Percentiles rank a stretch among this genome's conserved stretches.
phyloP scores from a whole-genome alignment of 129 eudicot species.

The Silybum marianum region DNA sequence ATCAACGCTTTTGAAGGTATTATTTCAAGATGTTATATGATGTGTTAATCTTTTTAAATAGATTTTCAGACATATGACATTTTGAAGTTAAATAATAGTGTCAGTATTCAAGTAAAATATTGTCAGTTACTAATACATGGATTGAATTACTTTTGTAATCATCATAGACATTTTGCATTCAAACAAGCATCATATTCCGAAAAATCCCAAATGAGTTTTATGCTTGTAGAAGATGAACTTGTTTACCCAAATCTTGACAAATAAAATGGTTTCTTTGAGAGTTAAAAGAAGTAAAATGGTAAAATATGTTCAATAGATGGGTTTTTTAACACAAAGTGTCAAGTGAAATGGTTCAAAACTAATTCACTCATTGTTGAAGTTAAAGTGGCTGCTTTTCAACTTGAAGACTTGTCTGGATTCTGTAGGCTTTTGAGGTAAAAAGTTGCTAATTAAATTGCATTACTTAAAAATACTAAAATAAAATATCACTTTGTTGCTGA shows the following conservation, averaged over 20 bases:
- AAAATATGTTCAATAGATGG: not conserved
- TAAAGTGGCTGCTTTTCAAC: conserved; percentile 5
- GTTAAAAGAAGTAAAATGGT: not conserved
- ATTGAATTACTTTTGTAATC: not conserved
- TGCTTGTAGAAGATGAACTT: not conserved
- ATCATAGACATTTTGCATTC: not conserved
- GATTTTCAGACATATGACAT: not conserved
- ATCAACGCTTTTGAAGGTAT: conserved; percentile 88
- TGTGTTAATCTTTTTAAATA: not conserved
- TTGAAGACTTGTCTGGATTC: not conserved
- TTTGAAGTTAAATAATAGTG: not conserved
- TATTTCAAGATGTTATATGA: not conserved
- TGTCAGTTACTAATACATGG: not conserved
- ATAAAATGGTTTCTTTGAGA: not conserved
- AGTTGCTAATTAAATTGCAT: not conserved
- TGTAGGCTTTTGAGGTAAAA: not conserved
- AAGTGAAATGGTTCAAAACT: not conserved
- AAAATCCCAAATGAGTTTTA: no score
- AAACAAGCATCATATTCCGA: not conserved
- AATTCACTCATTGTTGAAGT: not conserved
- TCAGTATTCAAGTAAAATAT: not conserved
- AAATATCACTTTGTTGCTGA: not conserved
- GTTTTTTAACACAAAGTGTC: not conserved
- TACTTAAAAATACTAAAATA: not conserved
- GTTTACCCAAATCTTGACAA: not conserved